Evolutionary conservation across 306 rosid genomes (phyloP).

Genomic region (Styphnolobium japonicum): DNA sequence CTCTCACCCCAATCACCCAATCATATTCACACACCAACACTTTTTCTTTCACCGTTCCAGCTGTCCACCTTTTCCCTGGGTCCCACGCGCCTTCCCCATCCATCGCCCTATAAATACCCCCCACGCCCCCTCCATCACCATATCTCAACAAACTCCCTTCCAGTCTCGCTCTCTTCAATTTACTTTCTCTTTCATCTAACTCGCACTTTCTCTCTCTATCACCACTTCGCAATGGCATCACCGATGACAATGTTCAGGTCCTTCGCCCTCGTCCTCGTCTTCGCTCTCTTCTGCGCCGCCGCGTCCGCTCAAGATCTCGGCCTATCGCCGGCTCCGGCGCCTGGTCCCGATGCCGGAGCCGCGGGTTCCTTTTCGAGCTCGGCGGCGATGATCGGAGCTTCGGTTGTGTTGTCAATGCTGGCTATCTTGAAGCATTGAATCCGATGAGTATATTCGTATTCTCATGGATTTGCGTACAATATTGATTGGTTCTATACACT

Average conservation of each 20-base stretch:
- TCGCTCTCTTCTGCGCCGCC: conserved; percentile 17
- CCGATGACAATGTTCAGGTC: too few relatives aligned
- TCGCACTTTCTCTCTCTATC: background rate
- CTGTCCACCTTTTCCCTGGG: conserved; percentile 20
- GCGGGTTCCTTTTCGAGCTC: conserved; percentile 27
- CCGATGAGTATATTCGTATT: background rate
- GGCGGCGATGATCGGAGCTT: conserved; percentile 25
- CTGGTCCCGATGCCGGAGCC: conserved; percentile 28
- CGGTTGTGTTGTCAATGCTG: conserved; percentile 22
- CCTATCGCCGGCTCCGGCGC: conserved; percentile 37
- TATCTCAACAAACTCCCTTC: too few relatives aligned
- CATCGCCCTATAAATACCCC: background rate
- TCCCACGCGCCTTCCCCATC: conserved; percentile 9
- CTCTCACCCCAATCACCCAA: background rate
- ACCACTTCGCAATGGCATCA: conserved; percentile 31
- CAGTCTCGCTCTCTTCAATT: too few relatives aligned
- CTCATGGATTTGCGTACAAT: background rate
- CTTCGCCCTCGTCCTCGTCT: background rate
- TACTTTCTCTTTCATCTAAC: background rate
- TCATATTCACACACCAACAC: background rate
- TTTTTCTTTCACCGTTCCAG: conserved; percentile 5
- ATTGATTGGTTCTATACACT: background rate
- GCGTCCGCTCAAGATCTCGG: conserved; percentile 42
- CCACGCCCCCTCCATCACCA: too few relatives aligned
- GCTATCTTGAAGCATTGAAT: conserved; percentile 33